Conservation (phyloP, 768 basidiomycete species). For the Tulasnella sp. region DNA sequence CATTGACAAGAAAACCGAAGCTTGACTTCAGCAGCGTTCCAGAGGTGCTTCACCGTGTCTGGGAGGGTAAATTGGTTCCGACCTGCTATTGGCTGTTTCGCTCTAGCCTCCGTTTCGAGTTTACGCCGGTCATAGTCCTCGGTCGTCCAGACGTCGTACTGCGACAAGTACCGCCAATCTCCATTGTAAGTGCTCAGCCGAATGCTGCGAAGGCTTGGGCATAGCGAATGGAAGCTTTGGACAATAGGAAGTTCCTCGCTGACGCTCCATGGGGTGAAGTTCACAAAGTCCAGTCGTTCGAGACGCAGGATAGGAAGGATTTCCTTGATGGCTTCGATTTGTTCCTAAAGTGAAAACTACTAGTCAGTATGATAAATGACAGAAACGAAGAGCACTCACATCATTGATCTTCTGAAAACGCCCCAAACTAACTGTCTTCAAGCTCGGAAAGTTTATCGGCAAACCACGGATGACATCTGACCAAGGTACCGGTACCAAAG, state of each 20-base stretch:
- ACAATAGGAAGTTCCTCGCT: background rate
- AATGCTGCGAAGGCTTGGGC: background rate
- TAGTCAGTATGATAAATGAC: background rate
- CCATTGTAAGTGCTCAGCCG: background rate
- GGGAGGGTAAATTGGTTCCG: background rate
- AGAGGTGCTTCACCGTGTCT: background rate
- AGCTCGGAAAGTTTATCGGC: background rate
- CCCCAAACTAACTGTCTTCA: background rate
- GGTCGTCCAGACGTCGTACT: constrained; percentile 2
- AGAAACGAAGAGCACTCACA: background rate
- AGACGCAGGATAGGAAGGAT: background rate
- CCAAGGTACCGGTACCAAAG: background rate
- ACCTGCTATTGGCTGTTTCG: background rate
- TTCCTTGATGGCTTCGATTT: background rate
- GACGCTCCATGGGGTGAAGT: background rate
- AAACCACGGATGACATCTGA: background rate
- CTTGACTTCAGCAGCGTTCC: background rate
- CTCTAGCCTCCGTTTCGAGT: background rate
- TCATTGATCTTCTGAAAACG: background rate
- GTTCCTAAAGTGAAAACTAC: background rate
- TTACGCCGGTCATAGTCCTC: background rate
- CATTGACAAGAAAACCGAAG: background rate
- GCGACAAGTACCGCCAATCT: background rate
- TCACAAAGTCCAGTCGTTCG: background rate
- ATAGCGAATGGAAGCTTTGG: background rate